Base-by-base conservation (phyloP, 768 basidiomycete genomes). In the Tulasnella sp. region DNA sequence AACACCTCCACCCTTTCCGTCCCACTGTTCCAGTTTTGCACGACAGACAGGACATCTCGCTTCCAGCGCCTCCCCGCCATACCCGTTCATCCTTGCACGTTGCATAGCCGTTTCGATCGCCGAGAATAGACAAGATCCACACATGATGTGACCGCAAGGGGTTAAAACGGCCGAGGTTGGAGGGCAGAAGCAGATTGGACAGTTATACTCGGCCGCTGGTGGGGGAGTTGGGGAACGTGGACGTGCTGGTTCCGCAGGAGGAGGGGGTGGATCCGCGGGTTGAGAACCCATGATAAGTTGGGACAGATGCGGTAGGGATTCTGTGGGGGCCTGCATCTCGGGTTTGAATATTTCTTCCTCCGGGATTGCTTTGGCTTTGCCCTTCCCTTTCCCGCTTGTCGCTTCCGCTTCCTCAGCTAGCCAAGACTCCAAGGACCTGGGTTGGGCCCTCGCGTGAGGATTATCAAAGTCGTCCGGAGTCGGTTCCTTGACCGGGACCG, bases 61-160 rank as follows among this genome's bases (percentile, higher is more conserved):
- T 40, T 39, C 37, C 29, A 52, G 25, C 8, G 68, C 67, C 19
- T 77, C 71, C 7, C 67, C 58, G 25, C 58, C 71, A 49, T 64
- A 45, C 54, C 69, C 83, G 83, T 52, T 81, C 67, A 38, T 58
- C 38, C 77, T 75, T 22, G 83, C 84, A 25, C 91, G 86, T 77
- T 88, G 84, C 73, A 89, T 82, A 14, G 89, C 87, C 1, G 89
- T 87, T 79, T 89, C 89, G 54, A 93, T 87, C 0, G 92, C 90
- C 2, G 87, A 88, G 78, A 92, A 93, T 5, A 93, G 86, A 82
- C 93, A 94, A 5, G 86, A 83, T 1, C 91, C 92, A 79, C 93
- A 93, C 78, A 90, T 89, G 49, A 94, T 86, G 79, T 94, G 93
- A 0, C 93, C 93, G 79, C 93, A 94, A 0, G 91, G 91, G 0